A percentile compares a stretch with the other conserved stretches of the same genome.
These are phyloP conservation scores for Tricholoma furcatifolium DNA, from an alignment of 768 basidiomycete genomes.

Conservation along the genomic window DNA sequence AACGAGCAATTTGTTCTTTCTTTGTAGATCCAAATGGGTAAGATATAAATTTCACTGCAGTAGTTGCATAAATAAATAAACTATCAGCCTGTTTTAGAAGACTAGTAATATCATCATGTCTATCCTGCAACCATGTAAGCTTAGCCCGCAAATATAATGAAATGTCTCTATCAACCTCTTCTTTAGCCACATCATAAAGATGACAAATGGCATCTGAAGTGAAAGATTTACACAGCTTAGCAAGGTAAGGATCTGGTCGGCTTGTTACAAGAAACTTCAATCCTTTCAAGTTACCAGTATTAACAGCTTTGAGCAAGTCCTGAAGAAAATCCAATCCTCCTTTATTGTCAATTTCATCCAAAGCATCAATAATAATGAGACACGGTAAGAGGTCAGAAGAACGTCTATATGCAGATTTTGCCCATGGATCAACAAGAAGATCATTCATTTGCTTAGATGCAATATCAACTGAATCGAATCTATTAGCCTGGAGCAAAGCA, in stretches of 20 bases:
- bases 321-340: not conserved
- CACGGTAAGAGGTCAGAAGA: not conserved
- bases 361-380: conserved; percentile 1
- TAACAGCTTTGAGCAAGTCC: not conserved
- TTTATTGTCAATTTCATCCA: conserved; percentile 1
- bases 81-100: not conserved
- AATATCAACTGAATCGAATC: not conserved
- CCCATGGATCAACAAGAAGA: conserved; percentile 15
- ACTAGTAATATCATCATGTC: not conserved
- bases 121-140: not conserved
- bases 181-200: conserved; percentile 8
- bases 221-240: conserved; percentile 4
- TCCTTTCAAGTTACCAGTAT: conserved; percentile 1
- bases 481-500: not conserved
- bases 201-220: conserved; percentile 12
- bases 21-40: not conserved
- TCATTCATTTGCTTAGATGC: not conserved
- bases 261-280: conserved; percentile 14
- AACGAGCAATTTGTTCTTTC: not conserved
- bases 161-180: not conserved
- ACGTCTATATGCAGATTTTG: conserved; percentile 4
- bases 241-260: not conserved
- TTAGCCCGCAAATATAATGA: not conserved
- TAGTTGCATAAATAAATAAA: not conserved
- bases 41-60: conserved; percentile 1